These are phyloP conservation scores for Geotrichum carabidarum DNA, from an alignment of 1,139 yeast species.

Conservation along the genomic window DNA sequence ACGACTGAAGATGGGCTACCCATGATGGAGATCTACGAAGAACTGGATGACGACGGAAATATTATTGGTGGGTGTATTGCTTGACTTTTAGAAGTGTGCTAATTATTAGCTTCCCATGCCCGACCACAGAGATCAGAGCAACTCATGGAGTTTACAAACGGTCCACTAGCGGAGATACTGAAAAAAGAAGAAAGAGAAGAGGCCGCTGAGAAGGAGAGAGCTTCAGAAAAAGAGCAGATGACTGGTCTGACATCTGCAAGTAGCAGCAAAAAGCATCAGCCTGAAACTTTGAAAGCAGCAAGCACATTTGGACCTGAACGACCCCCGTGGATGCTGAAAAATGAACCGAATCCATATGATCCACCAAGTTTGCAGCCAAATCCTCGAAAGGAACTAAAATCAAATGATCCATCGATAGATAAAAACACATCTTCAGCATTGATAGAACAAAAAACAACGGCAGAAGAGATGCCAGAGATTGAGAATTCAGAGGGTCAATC, in stretches of 20 bases:
- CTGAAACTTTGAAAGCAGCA: constrained; percentile 13
- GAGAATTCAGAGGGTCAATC: background rate
- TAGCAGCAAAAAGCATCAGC: constrained; percentile 12
- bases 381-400: background rate
- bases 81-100: background rate
- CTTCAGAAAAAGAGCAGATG: background rate
- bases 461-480: background rate
- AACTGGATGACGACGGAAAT: constrained; percentile 74
- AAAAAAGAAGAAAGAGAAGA: constrained; percentile 13
- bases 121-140: constrained; percentile 29
- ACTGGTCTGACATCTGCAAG: constrained; percentile 6
- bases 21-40: constrained; percentile 78
- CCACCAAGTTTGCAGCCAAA: constrained; percentile 9
- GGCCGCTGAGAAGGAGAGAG: background rate
- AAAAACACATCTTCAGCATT: background rate
- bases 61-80: constrained; percentile 37
- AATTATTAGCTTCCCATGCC: constrained; percentile 26
- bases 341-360: constrained; percentile 14
- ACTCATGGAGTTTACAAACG: constrained; percentile 26
- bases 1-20: constrained; percentile 49
- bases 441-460: background rate
- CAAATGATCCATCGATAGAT: constrained; percentile 7
- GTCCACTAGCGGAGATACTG: constrained; percentile 18
- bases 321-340: constrained; percentile 18
- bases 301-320: constrained; percentile 24